Conservation (phyloP, 1,284 basidiomycete species). For the Mycena citricolor region DNA sequence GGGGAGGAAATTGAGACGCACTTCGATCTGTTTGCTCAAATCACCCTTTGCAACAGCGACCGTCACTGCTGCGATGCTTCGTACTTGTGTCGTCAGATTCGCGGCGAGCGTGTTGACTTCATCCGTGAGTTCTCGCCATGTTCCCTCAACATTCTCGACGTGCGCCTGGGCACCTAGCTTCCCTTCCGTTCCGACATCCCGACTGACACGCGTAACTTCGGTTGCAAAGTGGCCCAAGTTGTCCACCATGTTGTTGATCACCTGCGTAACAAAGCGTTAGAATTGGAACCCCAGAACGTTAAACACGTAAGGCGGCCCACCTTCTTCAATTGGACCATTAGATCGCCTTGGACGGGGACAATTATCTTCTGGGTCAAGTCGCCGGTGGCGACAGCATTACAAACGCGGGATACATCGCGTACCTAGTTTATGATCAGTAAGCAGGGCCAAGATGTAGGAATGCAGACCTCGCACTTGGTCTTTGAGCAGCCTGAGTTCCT, state of each 20-base stretch:
- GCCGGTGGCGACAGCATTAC: slow-evolving; percentile 93
- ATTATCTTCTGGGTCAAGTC: slow-evolving; percentile 97
- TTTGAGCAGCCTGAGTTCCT: slow-evolving; percentile 81
- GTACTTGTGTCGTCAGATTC: slow-evolving; percentile 92
- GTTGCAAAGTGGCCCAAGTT: slow-evolving; percentile 80
- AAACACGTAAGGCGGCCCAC: slow-evolving; percentile 40
- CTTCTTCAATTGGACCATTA: slow-evolving; percentile 98
- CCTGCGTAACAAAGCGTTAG: slow-evolving; percentile 34
- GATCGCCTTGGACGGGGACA: slow-evolving; percentile 92
- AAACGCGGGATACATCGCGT: slow-evolving; percentile 83
- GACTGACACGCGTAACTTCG: slow-evolving; percentile 83
- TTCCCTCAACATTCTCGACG: slow-evolving; percentile 91
- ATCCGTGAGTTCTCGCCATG: slow-evolving; percentile 88
- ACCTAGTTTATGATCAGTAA: slow-evolving; percentile 11
- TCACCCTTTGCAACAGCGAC: slow-evolving; percentile 97
- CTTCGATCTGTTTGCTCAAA: slow-evolving; percentile 90
- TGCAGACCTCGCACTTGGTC: slow-evolving; percentile 61
- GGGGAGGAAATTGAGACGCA: slow-evolving; percentile 1
- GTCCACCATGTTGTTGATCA: slow-evolving; percentile 43
- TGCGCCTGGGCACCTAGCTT: slow-evolving; percentile 92
- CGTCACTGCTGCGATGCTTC: slow-evolving; percentile 95
- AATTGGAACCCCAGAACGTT: background rate
- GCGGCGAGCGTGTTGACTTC: slow-evolving; percentile 93
- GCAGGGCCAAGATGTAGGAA: slow-evolving; percentile 5
- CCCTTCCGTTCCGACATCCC: slow-evolving; percentile 92